phyloP scores from a whole-genome alignment of 129 eudicot genomes.

The Chrysanthemum lavandulifolium region DNA sequence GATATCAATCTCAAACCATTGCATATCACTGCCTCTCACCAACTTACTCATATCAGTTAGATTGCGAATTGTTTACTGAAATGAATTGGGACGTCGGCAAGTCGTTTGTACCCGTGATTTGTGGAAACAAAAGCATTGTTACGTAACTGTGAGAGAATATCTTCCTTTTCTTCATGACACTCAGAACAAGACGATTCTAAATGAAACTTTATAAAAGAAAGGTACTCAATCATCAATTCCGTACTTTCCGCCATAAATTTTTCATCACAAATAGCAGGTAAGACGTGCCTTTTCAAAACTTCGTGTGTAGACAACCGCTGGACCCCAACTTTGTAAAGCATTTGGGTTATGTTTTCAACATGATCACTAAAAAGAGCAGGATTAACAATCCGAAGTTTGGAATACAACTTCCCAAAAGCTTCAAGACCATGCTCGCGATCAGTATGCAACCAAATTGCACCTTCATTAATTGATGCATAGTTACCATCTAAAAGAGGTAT shows the following conservation, averaged over 20 bases:
- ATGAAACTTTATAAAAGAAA: conserved; percentile 65
- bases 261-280: conserved; percentile 54
- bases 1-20: conserved; percentile 59
- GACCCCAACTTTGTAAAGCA: no score
- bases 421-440: no score
- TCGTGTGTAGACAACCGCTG: conserved; percentile 25
- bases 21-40: conserved; percentile 40
- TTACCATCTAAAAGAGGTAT: no score
- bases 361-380: no score
- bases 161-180: conserved; percentile 29
- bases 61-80: conserved; percentile 53
- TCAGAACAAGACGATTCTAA: conserved; percentile 24
- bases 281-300: conserved; percentile 47
- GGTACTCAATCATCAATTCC: conserved; percentile 47
- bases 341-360: no score
- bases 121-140: conserved; percentile 58
- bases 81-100: conserved; percentile 55
- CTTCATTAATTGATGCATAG: no score
- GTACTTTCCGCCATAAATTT: conserved; percentile 22
- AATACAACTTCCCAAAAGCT: no score
- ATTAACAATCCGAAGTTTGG: no score
- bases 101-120: conserved; percentile 56
- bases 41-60: conserved; percentile 44
- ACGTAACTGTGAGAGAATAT: conserved; percentile 44
- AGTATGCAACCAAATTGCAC: no score